Evolutionary conservation across 129 eudicot genomes (phyloP), one percentile per base, ranked within the genome.

Genomic region (Artemisia tridentata): DNA sequence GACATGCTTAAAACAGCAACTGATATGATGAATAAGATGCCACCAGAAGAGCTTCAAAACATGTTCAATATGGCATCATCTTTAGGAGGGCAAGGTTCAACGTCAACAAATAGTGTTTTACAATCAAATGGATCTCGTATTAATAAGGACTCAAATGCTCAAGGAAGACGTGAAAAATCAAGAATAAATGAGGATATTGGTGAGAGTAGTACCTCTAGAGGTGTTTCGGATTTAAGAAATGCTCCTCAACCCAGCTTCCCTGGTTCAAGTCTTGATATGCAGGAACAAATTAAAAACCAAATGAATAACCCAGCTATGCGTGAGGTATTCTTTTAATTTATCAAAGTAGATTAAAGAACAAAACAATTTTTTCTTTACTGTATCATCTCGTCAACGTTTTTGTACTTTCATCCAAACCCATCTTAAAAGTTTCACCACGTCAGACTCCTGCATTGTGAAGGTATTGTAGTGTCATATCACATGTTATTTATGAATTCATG

Each of bases 251-350:
- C 85, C 31, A 85, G 81, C 86, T 81, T 85, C 52, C 80, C 86
- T 27, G 82, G 78, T 70, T 72, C 95, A 74, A 83, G 78, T 29
- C 34, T 29, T 79, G 95, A 87, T 77, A 68, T 95, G 29, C 90
- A 88, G 20, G 57, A 52, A n/a, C 57, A 52, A n/a, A 52, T 52
- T 15, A n/a, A n/a, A 76, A 83, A 80, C 69, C 99, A 88, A 75
- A 79, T 95, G 89, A 85, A 88, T 74, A 88, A 95, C 81, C 99
- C 99, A 58, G 96, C 91, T 58, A 90, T 90, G 97, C 86, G 86
- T 48, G 93, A 95, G 95, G 99, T 95, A 81, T 29, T 29, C 34
- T 29, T 29, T 29, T 29, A 29, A 29, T 29, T 29, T 29, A 29
- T 29, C 34, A 29, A 0, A 0, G 6, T 4, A 29, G 6, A 0